Percentiles rank a stretch among this genome's conserved stretches.
Conservation (phyloP, 2,329 filamentous ascomycete species). For the Trichophyton mentagrophytes region DNA sequence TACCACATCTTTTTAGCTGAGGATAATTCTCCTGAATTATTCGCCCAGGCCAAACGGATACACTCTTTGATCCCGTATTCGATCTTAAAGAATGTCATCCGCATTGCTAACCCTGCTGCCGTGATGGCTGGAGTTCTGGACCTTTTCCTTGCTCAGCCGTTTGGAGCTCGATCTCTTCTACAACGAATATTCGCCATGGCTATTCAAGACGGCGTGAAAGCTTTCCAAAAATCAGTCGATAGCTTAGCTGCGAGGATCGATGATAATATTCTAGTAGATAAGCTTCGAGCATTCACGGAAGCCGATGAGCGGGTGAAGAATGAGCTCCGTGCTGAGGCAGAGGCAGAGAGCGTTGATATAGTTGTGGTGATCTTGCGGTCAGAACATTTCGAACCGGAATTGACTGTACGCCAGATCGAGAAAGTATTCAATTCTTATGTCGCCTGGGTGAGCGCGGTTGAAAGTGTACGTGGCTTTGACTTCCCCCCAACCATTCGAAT, state of each 20-base stretch:
- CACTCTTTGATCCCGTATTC: conserved; percentile 91
- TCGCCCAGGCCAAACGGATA: conserved; percentile 84
- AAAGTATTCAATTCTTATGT: conserved; percentile 89
- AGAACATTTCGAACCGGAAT: conserved; percentile 57
- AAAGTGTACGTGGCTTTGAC: conserved; percentile 45
- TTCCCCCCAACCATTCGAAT: conserved; percentile 6
- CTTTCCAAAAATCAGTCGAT: conserved; percentile 78
- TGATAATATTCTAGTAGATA: conserved; percentile 66
- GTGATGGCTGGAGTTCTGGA: conserved; percentile 96
- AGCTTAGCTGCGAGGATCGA: conserved; percentile 61
- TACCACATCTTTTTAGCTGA: conserved; percentile 97
- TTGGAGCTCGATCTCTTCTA: conserved; percentile 76
- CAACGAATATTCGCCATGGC: conserved; percentile 91
- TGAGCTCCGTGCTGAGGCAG: conserved; percentile 60
- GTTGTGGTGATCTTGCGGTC: conserved; percentile 75
- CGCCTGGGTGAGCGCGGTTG: conserved; percentile 87
- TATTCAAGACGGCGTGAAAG: conserved; percentile 76
- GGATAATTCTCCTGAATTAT: conserved; percentile 93
- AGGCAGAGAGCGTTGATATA: conserved; percentile 62
- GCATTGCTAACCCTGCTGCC: conserved; percentile 87
- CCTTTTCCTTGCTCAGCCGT: conserved; percentile 89
- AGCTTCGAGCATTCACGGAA: conserved; percentile 68
- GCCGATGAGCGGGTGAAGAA: conserved; percentile 63
- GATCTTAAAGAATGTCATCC: conserved; percentile 89
- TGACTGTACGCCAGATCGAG: conserved; percentile 63